phyloP scores from a whole-genome alignment of 768 basidiomycete genomes.

The Termitomyces sp. region DNA sequence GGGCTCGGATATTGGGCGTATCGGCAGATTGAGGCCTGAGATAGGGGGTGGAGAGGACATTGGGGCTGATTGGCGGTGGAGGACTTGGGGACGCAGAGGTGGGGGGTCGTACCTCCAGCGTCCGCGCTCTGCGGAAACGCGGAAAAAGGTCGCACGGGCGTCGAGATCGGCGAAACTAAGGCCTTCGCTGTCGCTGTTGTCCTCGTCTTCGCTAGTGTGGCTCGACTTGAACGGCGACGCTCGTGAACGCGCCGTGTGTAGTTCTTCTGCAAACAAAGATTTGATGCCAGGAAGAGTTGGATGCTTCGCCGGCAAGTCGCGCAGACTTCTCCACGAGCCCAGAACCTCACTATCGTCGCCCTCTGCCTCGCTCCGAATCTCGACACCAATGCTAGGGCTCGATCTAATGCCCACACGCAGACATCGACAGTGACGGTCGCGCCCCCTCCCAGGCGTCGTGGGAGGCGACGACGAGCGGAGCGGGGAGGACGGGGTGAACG shows the following conservation, averaged over 20 bases:
- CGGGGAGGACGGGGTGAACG: conserved; percentile 27
- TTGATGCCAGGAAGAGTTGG: conserved; percentile 24
- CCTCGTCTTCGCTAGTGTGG: conserved; percentile 24
- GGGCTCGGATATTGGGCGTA: conserved; percentile 33
- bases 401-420: conserved; percentile 28
- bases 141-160: conserved; percentile 46
- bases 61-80: conserved; percentile 29
- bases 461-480: conserved; percentile 35
- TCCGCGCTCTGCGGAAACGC: conserved; percentile 54
- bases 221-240: too few species aligned
- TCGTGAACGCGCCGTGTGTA: conserved; percentile 17
- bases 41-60: conserved; percentile 26
- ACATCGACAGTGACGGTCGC: not conserved
- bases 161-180: conserved; percentile 22
- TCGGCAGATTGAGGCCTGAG: conserved; percentile 15
- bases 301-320: conserved; percentile 19
- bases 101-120: conserved; percentile 52
- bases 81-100: conserved; percentile 19
- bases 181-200: conserved; percentile 16
- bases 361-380: conserved; percentile 14
- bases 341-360: not conserved
- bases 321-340: too few species aligned
- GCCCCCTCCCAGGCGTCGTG: conserved; percentile 27
- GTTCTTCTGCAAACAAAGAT: conserved; percentile 21
- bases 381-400: conserved; percentile 28